Conservation (phyloP, 2,329 filamentous ascomycete species). For the Aureobasidium vineae region DNA sequence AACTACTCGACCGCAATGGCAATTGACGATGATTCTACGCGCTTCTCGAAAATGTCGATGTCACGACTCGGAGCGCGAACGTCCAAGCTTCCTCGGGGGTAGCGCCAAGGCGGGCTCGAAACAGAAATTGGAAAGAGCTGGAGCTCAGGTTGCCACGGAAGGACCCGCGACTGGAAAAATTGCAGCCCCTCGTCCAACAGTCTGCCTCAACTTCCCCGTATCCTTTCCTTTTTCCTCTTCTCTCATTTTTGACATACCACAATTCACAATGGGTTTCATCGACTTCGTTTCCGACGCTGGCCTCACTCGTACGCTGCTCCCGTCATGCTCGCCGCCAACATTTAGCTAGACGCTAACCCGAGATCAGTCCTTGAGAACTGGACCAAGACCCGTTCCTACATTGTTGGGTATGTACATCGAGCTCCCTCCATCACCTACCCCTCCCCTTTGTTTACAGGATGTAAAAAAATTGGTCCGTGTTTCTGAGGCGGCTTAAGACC, state of each 20-base stretch:
- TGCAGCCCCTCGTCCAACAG: conserved; percentile 22
- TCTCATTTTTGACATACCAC: conserved; percentile 23
- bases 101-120: conserved; percentile 10
- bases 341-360: conserved; percentile 25
- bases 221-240: conserved; percentile 23
- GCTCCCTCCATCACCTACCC: conserved; percentile 30
- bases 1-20: conserved; percentile 2
- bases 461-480: conserved; percentile 92
- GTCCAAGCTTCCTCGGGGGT: not conserved
- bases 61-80: not conserved
- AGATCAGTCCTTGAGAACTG: conserved; percentile 65
- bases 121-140: not conserved
- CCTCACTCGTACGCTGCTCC: conserved; percentile 56
- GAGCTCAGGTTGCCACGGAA: conserved; percentile 4
- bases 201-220: conserved; percentile 22
- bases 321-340: conserved; percentile 29
- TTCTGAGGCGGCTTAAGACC: conserved; percentile 92
- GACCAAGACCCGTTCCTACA: conserved; percentile 74
- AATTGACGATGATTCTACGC: conserved; percentile 21
- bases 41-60: conserved; percentile 24
- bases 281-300: conserved; percentile 66
- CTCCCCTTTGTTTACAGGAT: conserved; percentile 57
- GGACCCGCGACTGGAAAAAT: conserved; percentile 14
- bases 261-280: conserved; percentile 64
- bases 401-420: conserved; percentile 67